A percentile compares a stretch with the other conserved stretches of the same genome.
These are phyloP conservation scores for Ogataea neopini DNA, from an alignment of 805 yeast genomes.

Conservation along the genomic window DNA sequence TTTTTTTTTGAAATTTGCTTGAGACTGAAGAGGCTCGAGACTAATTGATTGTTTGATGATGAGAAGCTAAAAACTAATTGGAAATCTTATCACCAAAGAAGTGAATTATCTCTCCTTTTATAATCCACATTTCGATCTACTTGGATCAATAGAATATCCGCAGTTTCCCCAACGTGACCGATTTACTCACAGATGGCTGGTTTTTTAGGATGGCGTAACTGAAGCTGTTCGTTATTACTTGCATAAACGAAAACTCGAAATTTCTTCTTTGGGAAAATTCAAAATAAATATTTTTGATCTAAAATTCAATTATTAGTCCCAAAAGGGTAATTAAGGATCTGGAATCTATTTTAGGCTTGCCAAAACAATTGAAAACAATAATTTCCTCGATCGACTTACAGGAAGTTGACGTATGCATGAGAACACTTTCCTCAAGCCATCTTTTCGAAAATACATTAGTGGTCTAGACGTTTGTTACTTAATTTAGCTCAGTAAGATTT, in stretches of 20 bases:
- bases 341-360: constrained; percentile 3
- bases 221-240: constrained; percentile 11
- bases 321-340: constrained; percentile 5
- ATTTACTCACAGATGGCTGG: constrained; percentile 20
- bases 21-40: constrained; percentile 5
- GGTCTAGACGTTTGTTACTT: neutral
- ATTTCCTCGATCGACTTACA: neutral
- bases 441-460: neutral
- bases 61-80: constrained; percentile 2
- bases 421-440: constrained; percentile 4
- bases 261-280: constrained; percentile 9
- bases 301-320: constrained; percentile 11
- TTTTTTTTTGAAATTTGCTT: neutral
- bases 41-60: constrained; percentile 11
- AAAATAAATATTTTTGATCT: constrained; percentile 6
- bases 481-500: neutral
- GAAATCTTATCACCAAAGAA: neutral
- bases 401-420: constrained; percentile 6
- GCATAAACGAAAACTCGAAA: constrained; percentile 11
- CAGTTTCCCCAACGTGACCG: neutral
- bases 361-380: constrained; percentile 6
- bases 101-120: constrained; percentile 8
- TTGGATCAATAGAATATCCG: constrained; percentile 7
- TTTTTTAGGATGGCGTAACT: constrained; percentile 9
- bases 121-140: constrained; percentile 8